Conservation (phyloP, 1,139 yeast genomes). For the Petasospora rhodanensis region DNA sequence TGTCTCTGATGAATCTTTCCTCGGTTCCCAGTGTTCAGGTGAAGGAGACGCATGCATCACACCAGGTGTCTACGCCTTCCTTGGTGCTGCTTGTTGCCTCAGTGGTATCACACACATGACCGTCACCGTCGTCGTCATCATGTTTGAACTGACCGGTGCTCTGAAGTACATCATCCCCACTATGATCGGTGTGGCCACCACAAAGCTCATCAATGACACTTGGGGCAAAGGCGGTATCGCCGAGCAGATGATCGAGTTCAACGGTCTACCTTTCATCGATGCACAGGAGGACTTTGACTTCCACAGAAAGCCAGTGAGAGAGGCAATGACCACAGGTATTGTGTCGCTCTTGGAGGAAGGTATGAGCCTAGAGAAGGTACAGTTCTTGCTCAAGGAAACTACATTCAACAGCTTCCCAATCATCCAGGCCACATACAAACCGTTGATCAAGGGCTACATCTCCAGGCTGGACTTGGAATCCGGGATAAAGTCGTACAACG, state of each 20-base stretch:
- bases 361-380: constrained; percentile 29
- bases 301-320: constrained; percentile 46
- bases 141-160: constrained; percentile 97
- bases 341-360: constrained; percentile 44
- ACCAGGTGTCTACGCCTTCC: constrained; percentile 90
- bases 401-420: constrained; percentile 56
- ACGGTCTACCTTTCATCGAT: constrained; percentile 85
- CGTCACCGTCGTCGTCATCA: constrained; percentile 86
- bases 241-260: constrained; percentile 86
- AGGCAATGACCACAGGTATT: constrained; percentile 61
- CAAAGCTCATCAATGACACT: constrained; percentile 68
- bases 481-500: constrained; percentile 6
- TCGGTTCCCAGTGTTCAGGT: constrained; percentile 40
- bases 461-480: constrained; percentile 18
- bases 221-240: constrained; percentile 90
- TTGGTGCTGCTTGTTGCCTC: constrained; percentile 96
- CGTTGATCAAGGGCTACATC: constrained; percentile 20
- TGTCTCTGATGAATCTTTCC: constrained; percentile 39
- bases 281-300: constrained; percentile 59
- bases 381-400: constrained; percentile 34
- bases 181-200: constrained; percentile 93
- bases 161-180: constrained; percentile 85
- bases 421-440: constrained; percentile 27
- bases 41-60: constrained; percentile 55
- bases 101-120: constrained; percentile 93